Base-by-base conservation (phyloP, 768 basidiomycete species). In the Mycena polygramma region DNA sequence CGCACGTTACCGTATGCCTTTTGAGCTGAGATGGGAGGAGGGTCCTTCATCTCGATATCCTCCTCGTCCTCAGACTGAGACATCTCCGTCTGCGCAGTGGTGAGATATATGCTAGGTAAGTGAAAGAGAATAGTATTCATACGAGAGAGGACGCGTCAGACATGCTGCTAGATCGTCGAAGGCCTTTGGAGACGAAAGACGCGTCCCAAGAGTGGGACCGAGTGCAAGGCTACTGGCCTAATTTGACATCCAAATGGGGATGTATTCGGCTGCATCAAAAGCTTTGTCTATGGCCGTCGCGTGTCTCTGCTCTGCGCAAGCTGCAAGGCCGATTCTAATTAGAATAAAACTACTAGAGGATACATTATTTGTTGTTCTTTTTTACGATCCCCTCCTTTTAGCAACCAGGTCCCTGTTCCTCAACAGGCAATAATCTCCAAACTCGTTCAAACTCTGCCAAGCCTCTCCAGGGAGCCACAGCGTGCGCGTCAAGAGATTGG, bases 361-460 rank as follows among this genome's bases (percentile, higher is more conserved):
- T 53, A 4, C 41, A 41, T 37, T 57, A 48, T 49, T 60, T 66
- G 63, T 37, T 64, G 4, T 48, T 37, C 52, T 69, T 65, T 61
- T 55, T 48, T 55, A 74, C 46, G 19, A 39, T 57, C 11, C 63
- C 67, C 69, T 85, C 82, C 72, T 87, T 86, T 72, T 70, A 1
- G 60, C 69, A 30, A 88, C 80, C 37, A 75, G 78, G 19, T 77
- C 82, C 74, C 79, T 87, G 73, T 95, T 92, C 79, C 86, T 90
- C 70, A 99, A 83, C 71, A 99, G 77, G 79, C 97, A 98, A 78
- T 95, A 98, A 75, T 98, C 95, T 2, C 97, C 97, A 79, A 88
- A 98, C 67, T 86, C 86, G 77, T 97, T 95, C 72, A 81, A 80
- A 30, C 79, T 81, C 72, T 91, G 88, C 91, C 95, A 94, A 68